Percentiles rank a stretch among this genome's conserved stretches.
Conservation (phyloP, 768 basidiomycete species). For the Russula sp. region DNA sequence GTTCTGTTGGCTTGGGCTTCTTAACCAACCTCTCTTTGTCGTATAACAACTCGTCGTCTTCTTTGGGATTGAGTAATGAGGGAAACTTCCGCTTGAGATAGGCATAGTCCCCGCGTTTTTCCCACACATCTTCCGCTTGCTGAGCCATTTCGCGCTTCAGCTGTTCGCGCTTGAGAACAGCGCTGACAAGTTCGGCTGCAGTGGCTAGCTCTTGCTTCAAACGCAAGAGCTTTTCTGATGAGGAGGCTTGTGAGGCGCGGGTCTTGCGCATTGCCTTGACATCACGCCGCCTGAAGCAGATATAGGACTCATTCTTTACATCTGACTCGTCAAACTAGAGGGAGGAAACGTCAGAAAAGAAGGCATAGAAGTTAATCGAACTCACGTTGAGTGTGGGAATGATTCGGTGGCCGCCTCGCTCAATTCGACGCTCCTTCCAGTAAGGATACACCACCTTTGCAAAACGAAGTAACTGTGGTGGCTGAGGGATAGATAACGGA, state of each 20-base stretch:
- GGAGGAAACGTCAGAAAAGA: constrained; percentile 5
- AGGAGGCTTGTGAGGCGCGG: constrained; percentile 82
- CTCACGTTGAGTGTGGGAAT: constrained; percentile 85
- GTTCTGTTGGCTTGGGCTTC: constrained; percentile 41
- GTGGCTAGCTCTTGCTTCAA: constrained; percentile 69
- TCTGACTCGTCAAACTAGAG: constrained; percentile 82
- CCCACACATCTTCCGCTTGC: constrained; percentile 66
- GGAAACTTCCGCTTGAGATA: constrained; percentile 79
- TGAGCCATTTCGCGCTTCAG: constrained; percentile 62
- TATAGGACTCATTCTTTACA: constrained; percentile 85
- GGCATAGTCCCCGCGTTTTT: constrained; percentile 63
- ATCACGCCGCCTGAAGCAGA: constrained; percentile 95
- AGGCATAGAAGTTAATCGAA: constrained; percentile 12
- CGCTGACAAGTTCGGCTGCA: constrained; percentile 66
- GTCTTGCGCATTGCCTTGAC: constrained; percentile 94
- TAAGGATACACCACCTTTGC: constrained; percentile 77
- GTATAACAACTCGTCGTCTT: constrained; percentile 58
- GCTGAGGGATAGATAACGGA: constrained; percentile 64
- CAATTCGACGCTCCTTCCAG: constrained; percentile 81
- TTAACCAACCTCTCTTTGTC: constrained; percentile 67
- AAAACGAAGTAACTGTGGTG: constrained; percentile 55
- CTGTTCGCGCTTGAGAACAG: constrained; percentile 65
- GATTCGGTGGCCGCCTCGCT: constrained; percentile 76
- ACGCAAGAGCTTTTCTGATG: constrained; percentile 82
- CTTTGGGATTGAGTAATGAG: constrained; percentile 50